phyloP scores from a whole-genome alignment of 2,329 filamentous ascomycete species.

The Xylariaceae sp. region DNA sequence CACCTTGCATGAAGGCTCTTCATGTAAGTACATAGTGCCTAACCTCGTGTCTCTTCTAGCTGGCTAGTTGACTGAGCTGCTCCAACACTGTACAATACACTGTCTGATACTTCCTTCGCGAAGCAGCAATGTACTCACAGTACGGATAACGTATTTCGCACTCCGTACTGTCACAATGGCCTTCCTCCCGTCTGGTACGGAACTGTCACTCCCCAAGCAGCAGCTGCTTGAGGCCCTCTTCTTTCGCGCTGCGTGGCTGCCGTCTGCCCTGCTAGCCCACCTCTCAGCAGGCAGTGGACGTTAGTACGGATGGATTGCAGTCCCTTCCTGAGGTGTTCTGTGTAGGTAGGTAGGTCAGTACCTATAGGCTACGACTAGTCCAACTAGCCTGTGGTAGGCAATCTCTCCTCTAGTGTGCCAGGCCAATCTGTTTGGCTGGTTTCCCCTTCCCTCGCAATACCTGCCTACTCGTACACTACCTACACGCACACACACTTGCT shows the following conservation, averaged over 20 bases:
- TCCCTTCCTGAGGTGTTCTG: neutral
- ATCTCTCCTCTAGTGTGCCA: slow-evolving; percentile 12
- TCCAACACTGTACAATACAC: neutral
- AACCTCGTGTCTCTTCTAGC: slow-evolving; percentile 6
- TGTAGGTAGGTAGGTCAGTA: slow-evolving; percentile 7
- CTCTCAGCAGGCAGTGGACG: neutral
- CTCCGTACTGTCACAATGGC: neutral
- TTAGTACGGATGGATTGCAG: neutral
- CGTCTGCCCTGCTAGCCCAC: neutral
- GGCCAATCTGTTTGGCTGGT: slow-evolving; percentile 27
- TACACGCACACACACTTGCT: slow-evolving; percentile 15
- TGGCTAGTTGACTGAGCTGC: slow-evolving; percentile 1
- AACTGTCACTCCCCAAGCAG: neutral
- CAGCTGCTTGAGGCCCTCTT: neutral
- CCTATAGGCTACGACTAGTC: neutral
- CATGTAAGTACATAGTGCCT: slow-evolving; percentile 1
- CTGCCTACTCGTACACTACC: slow-evolving; percentile 14
- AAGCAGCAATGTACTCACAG: neutral
- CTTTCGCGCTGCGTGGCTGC: neutral
- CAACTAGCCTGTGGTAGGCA: slow-evolving; percentile 13
- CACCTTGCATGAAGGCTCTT: slow-evolving; percentile 16
- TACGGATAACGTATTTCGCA: neutral
- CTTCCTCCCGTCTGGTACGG: neutral
- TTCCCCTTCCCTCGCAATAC: slow-evolving; percentile 22
- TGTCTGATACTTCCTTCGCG: neutral